Conservation (phyloP, 768 basidiomycete genomes). For the Boletellus emodensis region DNA sequence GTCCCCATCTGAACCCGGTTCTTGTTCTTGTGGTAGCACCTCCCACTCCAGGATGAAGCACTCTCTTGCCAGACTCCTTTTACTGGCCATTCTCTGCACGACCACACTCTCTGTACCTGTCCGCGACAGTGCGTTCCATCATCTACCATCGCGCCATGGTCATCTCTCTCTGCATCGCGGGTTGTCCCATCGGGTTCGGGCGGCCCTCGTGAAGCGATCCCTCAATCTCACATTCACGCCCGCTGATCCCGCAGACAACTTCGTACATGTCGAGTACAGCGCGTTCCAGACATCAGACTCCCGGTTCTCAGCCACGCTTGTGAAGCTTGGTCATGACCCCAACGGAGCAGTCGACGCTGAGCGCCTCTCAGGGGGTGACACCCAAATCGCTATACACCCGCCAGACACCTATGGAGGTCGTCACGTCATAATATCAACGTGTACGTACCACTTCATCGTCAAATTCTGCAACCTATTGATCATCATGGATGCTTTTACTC, state of each 20-base stretch:
- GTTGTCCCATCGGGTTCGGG: conserved; percentile 3
- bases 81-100: conserved; percentile 1
- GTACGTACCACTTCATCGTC: neutral
- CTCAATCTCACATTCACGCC: conserved; percentile 5
- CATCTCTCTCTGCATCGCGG: neutral
- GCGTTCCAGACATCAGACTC: neutral
- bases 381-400: neutral
- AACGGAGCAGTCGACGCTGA: neutral
- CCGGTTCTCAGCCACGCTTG: conserved; percentile 1
- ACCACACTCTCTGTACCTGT: neutral
- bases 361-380: neutral
- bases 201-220: neutral
- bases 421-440: neutral
- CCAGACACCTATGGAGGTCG: neutral
- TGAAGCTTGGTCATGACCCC: neutral
- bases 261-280: neutral
- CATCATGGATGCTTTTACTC: neutral
- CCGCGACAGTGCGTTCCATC: neutral
- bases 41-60: neutral
- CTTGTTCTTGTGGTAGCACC: neutral
- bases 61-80: neutral
- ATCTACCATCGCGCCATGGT: neutral
- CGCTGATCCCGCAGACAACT: neutral
- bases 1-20: neutral
- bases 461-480: neutral